Base-by-base conservation (phyloP, 1,139 yeast species). In the Debaryomyces sp. region DNA sequence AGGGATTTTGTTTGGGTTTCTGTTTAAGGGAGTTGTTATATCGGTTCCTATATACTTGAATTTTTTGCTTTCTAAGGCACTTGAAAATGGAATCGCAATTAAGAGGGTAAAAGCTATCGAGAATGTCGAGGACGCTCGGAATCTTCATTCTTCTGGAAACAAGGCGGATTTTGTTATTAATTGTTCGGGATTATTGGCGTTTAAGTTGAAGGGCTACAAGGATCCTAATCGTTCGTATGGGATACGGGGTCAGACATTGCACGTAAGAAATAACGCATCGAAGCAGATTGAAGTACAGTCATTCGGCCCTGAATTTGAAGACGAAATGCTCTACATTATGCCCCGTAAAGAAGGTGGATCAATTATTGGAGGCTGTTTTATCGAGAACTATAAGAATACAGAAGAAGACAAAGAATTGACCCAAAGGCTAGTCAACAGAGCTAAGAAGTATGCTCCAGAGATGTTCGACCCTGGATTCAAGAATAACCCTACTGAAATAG, bases 281-380 rank as follows among this genome's bases (percentile, higher is more conserved):
- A 62, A 63, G 46, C 62, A 68, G 17, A 49, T 62, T 23, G 57
- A 63, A 13, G 74, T 75, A 8, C 61, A 67, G 6, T 67, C 70
- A 5, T 64, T 66, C 42, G 32, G 37, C n/a, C 68, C 74, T 4
- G 68, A 62, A 0, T 55, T 56, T 26, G 66, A 67, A 1, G 54
- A 69, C 43, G 84, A 80, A 53, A 52, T 62, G 52, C 61, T 79
- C 26, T 80, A 80, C 53, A 61, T 77, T 15, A 73, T 80, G 73
- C 84, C 85, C 6, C 61, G 84, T 43, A 71, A 73, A 50, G 84
- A 80, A 59, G 84, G 84, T 12, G 84, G 83, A 2, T 65, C 76
- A 21, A 74, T 79, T 26, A 70, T 80, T 44, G 85, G 84, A 1
- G 85, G 84, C 1, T 73, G 80, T 52, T 73, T 75, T 54, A 55